Evolutionary conservation across 257 asterid species (phyloP).

Genomic region (Cinchona pubescens): DNA sequence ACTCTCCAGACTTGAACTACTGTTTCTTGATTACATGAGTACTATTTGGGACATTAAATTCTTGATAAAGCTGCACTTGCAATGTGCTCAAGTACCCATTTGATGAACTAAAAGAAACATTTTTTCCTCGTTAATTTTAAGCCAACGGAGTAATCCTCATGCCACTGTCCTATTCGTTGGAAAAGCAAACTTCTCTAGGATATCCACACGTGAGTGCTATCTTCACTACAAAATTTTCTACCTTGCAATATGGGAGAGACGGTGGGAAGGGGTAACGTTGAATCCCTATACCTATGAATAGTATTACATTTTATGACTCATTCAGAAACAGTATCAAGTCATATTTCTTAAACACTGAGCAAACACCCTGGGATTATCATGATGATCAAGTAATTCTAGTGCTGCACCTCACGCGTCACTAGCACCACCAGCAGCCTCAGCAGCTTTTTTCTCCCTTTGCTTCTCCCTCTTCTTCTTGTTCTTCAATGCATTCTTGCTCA

Average conservation of each 20-base stretch:
- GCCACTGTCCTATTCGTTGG: not conserved
- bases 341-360: not conserved
- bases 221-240: not conserved
- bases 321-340: not conserved
- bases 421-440: conserved; percentile 42
- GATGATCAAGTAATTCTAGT: not conserved
- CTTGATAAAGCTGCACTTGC: not conserved
- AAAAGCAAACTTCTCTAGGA: not conserved
- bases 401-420: conserved; percentile 12
- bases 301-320: not conserved
- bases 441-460: conserved; percentile 76
- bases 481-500: conserved; percentile 79
- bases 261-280: too few species aligned
- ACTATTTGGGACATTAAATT: too few species aligned
- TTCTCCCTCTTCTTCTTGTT: conserved; percentile 92
- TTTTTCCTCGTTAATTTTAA: not conserved
- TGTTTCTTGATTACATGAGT: too few species aligned
- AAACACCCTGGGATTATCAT: not conserved
- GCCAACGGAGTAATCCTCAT: not conserved
- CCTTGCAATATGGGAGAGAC: not conserved
- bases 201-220: not conserved
- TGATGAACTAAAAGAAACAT: not conserved
- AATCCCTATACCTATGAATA: not conserved
- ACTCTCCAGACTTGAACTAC: too few species aligned
- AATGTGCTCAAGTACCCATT: not conserved